These are phyloP conservation scores for Jatropha podagrica DNA, from an alignment of 441 rosid species.

Conservation along the genomic window DNA sequence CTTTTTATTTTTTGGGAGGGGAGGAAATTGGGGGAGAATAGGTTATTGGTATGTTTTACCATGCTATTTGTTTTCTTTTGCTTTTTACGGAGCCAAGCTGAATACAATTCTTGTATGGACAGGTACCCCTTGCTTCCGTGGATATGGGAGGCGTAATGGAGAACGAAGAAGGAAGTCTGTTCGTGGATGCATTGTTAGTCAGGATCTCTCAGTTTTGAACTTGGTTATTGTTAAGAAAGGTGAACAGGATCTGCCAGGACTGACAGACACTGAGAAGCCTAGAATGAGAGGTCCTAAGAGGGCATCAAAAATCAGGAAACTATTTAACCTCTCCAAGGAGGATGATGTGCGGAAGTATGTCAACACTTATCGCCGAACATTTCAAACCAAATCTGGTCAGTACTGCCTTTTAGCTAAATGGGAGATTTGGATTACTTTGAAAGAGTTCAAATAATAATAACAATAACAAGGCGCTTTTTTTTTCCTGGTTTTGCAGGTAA, in stretches of 20 bases:
- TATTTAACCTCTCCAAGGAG: constrained; percentile 54
- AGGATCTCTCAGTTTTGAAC: constrained; percentile 53
- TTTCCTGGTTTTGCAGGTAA: constrained; percentile 28
- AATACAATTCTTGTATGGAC: background rate
- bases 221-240: constrained; percentile 52
- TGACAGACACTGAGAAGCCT: constrained; percentile 47
- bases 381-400: constrained; percentile 46
- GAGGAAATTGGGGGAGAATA: too few relatives aligned
- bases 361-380: constrained; percentile 50
- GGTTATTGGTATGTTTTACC: background rate
- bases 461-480: background rate
- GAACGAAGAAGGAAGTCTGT: constrained; percentile 53
- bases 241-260: constrained; percentile 46
- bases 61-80: background rate
- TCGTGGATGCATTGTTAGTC: constrained; percentile 55
- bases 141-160: constrained; percentile 49
- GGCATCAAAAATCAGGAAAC: constrained; percentile 52
- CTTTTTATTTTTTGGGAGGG: too few relatives aligned
- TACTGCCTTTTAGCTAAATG: background rate
- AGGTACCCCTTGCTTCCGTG: constrained; percentile 55
- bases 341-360: constrained; percentile 53
- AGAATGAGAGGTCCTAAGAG: constrained; percentile 62
- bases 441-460: too few relatives aligned
- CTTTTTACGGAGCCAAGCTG: background rate
- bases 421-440: too few relatives aligned